Evolutionary conservation across 768 basidiomycete genomes (phyloP), one percentile per base, ranked within the genome.

Genomic region (Candolleomyces eurysporus): DNA sequence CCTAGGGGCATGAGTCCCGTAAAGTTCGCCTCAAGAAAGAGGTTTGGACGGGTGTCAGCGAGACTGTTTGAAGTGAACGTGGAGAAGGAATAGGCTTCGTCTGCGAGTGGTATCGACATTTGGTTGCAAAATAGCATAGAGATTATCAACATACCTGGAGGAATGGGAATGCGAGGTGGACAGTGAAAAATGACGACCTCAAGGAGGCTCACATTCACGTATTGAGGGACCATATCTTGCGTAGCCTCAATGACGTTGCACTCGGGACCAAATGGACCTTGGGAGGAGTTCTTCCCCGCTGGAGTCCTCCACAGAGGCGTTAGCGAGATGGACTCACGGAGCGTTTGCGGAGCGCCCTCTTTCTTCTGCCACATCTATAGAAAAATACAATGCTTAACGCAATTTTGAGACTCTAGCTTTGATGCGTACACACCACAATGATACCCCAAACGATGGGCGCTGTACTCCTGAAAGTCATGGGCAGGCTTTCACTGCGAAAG

Each of bases 401-500:
- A n/a, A 9, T 43, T 43, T 9, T 17, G 5, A 16, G 14, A 16
- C 13, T 5, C 5, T 46, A 5, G 16, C 14, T 13, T 13, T 4
- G n/a, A 5, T 13, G 5, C 5, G 19, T 46, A 61, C 40, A 7
- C 60, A 53, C 52, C 30, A 53, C 26, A 17, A 53, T 17, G 16
- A 36, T 3, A 17, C 9, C 32, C 52, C 52, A 53, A 14, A 17
- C 31, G 5, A 32, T 58, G 11, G 67, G 48, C 17, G 11, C 9
- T 5, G 65, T 65, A 57, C 65, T 66, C 16, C 67, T 57, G 10
- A 70, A 61, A 17, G 61, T 65, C 43, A 68, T 51, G 4, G 67
- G 53, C 31, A 68, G 56, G 52, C 65, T 32, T 32, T 30, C 4
- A n/a, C 6, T 53, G 22, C 52, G 52, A 17, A 53, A 53, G 8